phyloP scores from a whole-genome alignment of 352 stramenopile genomes.

The Lagenidium giganteum region DNA sequence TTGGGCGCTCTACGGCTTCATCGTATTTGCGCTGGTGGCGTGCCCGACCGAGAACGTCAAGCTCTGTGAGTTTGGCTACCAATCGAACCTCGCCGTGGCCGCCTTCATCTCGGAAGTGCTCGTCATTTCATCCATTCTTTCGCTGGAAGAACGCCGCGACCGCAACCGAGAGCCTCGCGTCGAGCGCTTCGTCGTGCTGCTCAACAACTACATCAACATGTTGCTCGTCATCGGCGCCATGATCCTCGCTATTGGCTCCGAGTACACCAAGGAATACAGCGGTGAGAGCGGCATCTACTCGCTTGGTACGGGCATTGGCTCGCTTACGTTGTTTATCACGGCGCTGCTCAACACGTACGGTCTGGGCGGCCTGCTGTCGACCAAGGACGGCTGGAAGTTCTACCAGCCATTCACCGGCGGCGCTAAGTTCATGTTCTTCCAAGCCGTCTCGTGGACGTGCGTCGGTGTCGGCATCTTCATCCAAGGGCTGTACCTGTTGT shows the following conservation, averaged over 20 bases:
- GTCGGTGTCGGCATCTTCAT: constrained; percentile 65
- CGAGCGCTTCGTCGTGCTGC: constrained; percentile 55
- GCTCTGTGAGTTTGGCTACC: constrained; percentile 38
- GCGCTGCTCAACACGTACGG: constrained; percentile 82
- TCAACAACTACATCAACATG: constrained; percentile 88
- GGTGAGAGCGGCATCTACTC: constrained; percentile 28
- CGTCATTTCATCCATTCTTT: constrained; percentile 73
- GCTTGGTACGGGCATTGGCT: constrained; percentile 50
- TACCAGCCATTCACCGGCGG: constrained; percentile 82
- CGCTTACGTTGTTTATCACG: constrained; percentile 64
- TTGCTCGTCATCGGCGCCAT: constrained; percentile 65
- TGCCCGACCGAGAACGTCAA: constrained; percentile 25
- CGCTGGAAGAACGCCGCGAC: constrained; percentile 41
- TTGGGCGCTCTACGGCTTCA: constrained; percentile 54
- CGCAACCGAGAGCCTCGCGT: constrained; percentile 25
- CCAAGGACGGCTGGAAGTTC: constrained; percentile 77
- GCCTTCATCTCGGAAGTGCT: constrained; percentile 74
- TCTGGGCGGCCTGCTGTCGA: constrained; percentile 61
- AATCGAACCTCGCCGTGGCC: constrained; percentile 45
- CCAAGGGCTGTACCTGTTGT: constrained; percentile 73
- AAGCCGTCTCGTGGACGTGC: constrained; percentile 76
- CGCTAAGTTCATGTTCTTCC: constrained; percentile 63
- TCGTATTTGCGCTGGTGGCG: constrained; percentile 34
- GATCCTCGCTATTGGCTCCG: constrained; percentile 50
- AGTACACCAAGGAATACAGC: constrained; percentile 24